Percentiles rank a stretch among this genome's conserved stretches.
Evolutionary conservation across 2,329 filamentous ascomycete genomes (phyloP).

Genomic region (Cladophialophora carrionii): DNA sequence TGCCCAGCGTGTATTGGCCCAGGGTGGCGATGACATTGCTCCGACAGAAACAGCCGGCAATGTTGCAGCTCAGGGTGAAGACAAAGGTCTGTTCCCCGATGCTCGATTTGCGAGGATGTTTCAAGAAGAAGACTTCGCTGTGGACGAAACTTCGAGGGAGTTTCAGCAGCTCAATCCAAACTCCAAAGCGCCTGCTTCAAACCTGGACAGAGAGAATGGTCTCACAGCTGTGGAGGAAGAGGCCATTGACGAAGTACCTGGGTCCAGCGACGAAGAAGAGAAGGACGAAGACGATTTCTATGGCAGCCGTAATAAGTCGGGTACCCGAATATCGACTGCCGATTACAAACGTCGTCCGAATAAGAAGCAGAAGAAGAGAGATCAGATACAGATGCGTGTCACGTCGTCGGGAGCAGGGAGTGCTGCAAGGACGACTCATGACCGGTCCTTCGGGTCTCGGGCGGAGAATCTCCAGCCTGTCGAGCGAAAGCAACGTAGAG

Average conservation of each 20-base stretch:
- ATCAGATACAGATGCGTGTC: conserved; percentile 58
- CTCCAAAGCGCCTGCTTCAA: conserved; percentile 55
- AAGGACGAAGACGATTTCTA: conserved; percentile 42
- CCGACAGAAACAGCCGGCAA: conserved; percentile 39
- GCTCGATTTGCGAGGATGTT: conserved; percentile 86
- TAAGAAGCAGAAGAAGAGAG: conserved; percentile 52
- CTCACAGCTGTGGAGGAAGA: conserved; percentile 68
- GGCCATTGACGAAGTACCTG: conserved; percentile 56
- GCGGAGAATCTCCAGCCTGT: conserved; percentile 51
- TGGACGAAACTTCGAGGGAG: conserved; percentile 86
- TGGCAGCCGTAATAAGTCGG: conserved; percentile 41
- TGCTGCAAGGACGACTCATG: conserved; percentile 46
- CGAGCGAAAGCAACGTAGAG: conserved; percentile 40
- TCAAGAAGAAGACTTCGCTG: conserved; percentile 87
- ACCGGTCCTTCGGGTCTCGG: conserved; percentile 63
- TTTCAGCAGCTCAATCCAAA: conserved; percentile 90
- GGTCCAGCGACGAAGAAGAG: conserved; percentile 47
- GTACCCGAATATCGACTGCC: conserved; percentile 56
- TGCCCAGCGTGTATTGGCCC: conserved; percentile 55
- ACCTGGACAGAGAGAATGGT: conserved; percentile 49
- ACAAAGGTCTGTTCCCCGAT: conserved; percentile 73
- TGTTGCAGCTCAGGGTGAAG: conserved; percentile 28
- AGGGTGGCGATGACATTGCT: conserved; percentile 59
- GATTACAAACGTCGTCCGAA: conserved; percentile 53
- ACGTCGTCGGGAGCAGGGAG: conserved; percentile 53